Conservation (phyloP, 345 rosid genomes). For the Eucalyptus cladocalyx region DNA sequence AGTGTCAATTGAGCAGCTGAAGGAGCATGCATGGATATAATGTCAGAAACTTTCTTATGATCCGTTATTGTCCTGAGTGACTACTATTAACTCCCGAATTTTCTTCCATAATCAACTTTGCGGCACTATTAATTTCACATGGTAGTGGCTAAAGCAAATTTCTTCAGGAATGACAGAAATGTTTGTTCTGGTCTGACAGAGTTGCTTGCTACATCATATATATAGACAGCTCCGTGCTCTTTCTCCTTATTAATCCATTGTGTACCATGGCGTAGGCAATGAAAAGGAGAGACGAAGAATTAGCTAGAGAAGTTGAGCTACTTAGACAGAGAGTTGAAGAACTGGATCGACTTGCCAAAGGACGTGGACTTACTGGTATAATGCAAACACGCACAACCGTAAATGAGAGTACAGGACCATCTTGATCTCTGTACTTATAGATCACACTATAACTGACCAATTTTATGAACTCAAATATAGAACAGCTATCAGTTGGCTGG, state of each 20-base stretch:
- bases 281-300: constrained; percentile 41
- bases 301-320: constrained; percentile 21
- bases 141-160: not conserved
- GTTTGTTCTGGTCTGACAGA: not conserved
- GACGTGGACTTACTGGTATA: constrained; percentile 13
- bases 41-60: not conserved
- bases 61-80: not conserved
- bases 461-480: not conserved
- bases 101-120: not conserved
- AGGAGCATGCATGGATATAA: not conserved
- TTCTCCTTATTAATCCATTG: not conserved
- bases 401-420: constrained; percentile 8
- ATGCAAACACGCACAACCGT: not conserved
- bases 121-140: not conserved
- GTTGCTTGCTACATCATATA: not conserved
- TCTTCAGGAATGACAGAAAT: not conserved
- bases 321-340: constrained; percentile 32
- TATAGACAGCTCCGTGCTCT: not conserved
- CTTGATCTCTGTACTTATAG: not conserved
- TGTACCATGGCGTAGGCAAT: constrained; percentile 17
- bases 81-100: not conserved
- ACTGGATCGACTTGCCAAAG: constrained; percentile 23
- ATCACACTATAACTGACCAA: not conserved
- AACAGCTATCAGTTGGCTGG: not conserved
- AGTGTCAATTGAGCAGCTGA: not conserved